Conservation (phyloP, 768 basidiomycete genomes). For the Termitomyces heimii region DNA sequence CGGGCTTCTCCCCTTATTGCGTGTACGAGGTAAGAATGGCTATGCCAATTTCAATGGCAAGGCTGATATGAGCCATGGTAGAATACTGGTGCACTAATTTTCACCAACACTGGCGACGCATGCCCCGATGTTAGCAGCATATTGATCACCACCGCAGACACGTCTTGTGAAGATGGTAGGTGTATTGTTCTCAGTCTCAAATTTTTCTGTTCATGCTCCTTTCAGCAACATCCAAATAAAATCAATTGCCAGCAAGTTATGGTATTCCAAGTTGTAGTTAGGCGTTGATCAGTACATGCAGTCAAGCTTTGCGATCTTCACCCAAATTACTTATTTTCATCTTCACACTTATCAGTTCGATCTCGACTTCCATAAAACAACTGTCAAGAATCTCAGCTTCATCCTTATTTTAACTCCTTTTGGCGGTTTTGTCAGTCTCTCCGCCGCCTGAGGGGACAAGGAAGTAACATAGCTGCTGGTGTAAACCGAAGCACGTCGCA, state of each 20-base stretch:
- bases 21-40: neutral
- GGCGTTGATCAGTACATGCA: neutral
- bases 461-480: neutral
- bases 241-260: neutral
- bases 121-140: conserved; percentile 6
- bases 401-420: neutral
- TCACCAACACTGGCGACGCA: conserved; percentile 11
- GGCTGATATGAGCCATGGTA: neutral
- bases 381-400: neutral
- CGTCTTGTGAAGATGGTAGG: neutral
- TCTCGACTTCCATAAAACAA: neutral
- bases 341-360: neutral
- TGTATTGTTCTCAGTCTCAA: neutral
- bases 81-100: conserved; percentile 5
- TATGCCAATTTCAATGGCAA: neutral
- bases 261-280: neutral
- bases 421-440: neutral
- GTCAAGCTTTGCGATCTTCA: neutral
- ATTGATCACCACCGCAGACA: neutral
- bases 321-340: neutral
- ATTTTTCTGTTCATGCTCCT: neutral
- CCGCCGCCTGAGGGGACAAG: too few relatives aligned
- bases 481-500: neutral
- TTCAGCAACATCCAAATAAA: neutral
- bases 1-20: conserved; percentile 4